These are phyloP conservation scores for Lentinula raphanica DNA, from an alignment of 768 basidiomycete species.

Conservation along the genomic window DNA sequence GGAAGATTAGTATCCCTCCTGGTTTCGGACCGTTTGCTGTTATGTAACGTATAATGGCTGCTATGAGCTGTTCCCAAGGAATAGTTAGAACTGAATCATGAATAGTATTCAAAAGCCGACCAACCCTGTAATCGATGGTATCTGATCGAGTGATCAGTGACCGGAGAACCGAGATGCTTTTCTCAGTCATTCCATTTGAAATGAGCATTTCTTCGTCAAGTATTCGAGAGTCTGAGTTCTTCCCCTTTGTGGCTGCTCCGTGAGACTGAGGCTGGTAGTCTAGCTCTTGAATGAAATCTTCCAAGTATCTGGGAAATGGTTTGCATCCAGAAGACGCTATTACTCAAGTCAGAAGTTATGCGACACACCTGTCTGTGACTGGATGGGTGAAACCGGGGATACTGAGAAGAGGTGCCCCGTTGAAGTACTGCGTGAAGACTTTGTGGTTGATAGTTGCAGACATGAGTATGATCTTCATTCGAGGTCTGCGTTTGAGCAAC, in stretches of 20 bases:
- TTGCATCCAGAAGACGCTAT: not conserved
- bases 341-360: not conserved
- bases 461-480: conserved; percentile 83
- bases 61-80: conserved; percentile 47
- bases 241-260: conserved; percentile 17
- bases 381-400: conserved; percentile 84
- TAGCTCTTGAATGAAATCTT: conserved; percentile 63
- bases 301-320: conserved; percentile 57
- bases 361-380: conserved; percentile 62
- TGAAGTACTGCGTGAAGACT: conserved; percentile 78
- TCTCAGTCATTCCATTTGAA: conserved; percentile 45
- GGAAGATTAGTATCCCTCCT: conserved; percentile 80
- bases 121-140: conserved; percentile 69
- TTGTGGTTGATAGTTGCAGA: conserved; percentile 93
- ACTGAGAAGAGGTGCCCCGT: conserved; percentile 69
- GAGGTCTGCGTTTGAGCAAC: conserved; percentile 55
- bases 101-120: not conserved
- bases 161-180: conserved; percentile 49
- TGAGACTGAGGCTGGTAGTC: conserved; percentile 45
- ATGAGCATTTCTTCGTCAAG: conserved; percentile 45
- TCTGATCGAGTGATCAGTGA: conserved; percentile 55
- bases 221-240: conserved; percentile 35
- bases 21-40: conserved; percentile 37
- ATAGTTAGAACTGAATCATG: not conserved
- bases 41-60: conserved; percentile 61